A percentile compares a stretch with the other conserved stretches of the same genome.
Conservation (phyloP, 2,329 filamentous ascomycete species). For the Cladosporium sp. region DNA sequence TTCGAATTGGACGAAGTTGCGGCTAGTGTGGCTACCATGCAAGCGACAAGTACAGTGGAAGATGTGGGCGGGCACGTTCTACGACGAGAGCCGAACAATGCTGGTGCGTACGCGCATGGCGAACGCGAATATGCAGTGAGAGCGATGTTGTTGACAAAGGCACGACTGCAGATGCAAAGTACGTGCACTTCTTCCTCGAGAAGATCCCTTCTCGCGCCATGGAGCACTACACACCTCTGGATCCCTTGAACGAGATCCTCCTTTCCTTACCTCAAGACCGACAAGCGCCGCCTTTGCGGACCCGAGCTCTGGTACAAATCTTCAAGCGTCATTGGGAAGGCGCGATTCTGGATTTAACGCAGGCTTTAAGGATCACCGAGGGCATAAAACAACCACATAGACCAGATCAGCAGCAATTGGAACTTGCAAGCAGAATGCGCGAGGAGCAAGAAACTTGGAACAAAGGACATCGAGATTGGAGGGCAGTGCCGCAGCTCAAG, state of each 20-base stretch:
- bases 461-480: slow-evolving; percentile 42
- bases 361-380: slow-evolving; percentile 57
- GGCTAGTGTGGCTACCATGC: slow-evolving; percentile 78
- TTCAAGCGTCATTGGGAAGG: slow-evolving; percentile 72
- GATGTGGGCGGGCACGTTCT: slow-evolving; percentile 71
- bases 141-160: not conserved
- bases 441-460: slow-evolving; percentile 34
- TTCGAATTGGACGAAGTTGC: slow-evolving; percentile 81
- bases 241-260: slow-evolving; percentile 65
- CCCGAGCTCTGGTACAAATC: slow-evolving; percentile 67
- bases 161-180: slow-evolving; percentile 60
- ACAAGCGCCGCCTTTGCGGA: slow-evolving; percentile 65
- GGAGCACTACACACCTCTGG: slow-evolving; percentile 65
- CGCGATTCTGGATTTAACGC: slow-evolving; percentile 66
- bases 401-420: slow-evolving; percentile 48
- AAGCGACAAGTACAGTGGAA: slow-evolving; percentile 71
- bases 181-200: slow-evolving; percentile 90
- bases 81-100: slow-evolving; percentile 62
- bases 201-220: slow-evolving; percentile 76
- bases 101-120: slow-evolving; percentile 15
- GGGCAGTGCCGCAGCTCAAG: slow-evolving; percentile 48
- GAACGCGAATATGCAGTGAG: not conserved
- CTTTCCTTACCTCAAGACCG: slow-evolving; percentile 58
- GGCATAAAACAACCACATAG: slow-evolving; percentile 39
- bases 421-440: slow-evolving; percentile 45